Conservation (phyloP, 306 rosid genomes). For the Castanea mollissima region DNA sequence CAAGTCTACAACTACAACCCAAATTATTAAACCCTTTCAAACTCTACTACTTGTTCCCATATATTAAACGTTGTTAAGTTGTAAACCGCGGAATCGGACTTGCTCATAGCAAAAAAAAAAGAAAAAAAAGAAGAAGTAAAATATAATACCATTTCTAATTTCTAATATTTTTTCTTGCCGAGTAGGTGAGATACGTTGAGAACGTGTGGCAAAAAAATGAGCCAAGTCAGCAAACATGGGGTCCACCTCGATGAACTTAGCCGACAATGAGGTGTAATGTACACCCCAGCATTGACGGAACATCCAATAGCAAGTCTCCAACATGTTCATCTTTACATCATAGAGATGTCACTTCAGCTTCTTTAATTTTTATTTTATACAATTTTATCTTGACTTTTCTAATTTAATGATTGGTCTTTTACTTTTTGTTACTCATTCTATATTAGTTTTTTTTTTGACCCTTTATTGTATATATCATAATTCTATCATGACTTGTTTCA, state of each 20-base stretch:
- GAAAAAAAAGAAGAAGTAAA: too few species aligned
- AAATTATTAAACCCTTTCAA: too few species aligned
- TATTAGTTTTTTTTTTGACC: too few species aligned
- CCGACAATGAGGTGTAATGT: constrained; percentile 24
- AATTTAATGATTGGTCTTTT: background rate
- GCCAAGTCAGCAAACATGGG: constrained; percentile 16
- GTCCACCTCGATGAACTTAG: background rate
- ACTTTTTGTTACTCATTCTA: background rate
- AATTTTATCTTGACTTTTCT: background rate
- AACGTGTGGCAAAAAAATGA: background rate
- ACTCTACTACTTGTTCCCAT: too few species aligned
- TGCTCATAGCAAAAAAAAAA: too few species aligned
- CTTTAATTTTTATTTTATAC: background rate
- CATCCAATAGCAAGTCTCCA: constrained; percentile 4
- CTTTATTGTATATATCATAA: background rate
- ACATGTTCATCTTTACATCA: constrained; percentile 3
- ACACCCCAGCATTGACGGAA: constrained; percentile 10
- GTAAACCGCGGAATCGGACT: too few species aligned
- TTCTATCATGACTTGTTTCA: constrained; percentile 17
- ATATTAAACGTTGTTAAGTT: too few species aligned
- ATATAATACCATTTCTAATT: too few species aligned
- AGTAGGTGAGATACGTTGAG: constrained; percentile 11
- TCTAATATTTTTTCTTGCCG: background rate
- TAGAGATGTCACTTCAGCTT: constrained; percentile 12
- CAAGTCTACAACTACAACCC: too few species aligned